Percentiles rank a stretch among this genome's conserved stretches.
phyloP scores from a whole-genome alignment of 2,329 filamentous ascomycete species.

The Exophiala alcalophila region DNA sequence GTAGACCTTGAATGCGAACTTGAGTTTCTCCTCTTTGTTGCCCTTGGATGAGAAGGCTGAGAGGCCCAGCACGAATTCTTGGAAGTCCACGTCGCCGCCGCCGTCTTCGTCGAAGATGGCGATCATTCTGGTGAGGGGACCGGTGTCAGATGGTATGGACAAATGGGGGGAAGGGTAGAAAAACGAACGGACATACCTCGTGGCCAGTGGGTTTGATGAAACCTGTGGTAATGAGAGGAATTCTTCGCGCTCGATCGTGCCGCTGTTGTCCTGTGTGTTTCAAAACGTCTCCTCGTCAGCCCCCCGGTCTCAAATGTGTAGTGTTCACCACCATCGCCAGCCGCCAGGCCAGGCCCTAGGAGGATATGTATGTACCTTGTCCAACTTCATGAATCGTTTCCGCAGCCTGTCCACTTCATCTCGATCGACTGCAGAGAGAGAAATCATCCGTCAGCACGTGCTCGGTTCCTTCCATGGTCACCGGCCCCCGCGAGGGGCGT shows the following conservation, averaged over 20 bases:
- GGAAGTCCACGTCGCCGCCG: conserved; percentile 95
- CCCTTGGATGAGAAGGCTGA: conserved; percentile 96
- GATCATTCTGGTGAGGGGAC: conserved; percentile 71
- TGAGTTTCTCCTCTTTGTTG: conserved; percentile 98
- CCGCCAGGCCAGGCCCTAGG: neutral
- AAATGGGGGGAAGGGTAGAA: conserved; percentile 6
- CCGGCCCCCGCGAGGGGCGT: neutral
- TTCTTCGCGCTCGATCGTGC: conserved; percentile 97
- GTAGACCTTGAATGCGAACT: conserved; percentile 98
- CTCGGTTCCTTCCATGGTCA: conserved; percentile 4
- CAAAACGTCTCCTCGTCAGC: too few species aligned
- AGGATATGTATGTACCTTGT: conserved; percentile 64
- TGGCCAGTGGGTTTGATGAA: conserved; percentile 94
- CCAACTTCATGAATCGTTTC: conserved; percentile 98
- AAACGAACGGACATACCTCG: conserved; percentile 58
- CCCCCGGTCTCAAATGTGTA: too few species aligned
- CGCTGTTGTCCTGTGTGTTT: conserved; percentile 94
- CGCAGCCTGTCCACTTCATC: conserved; percentile 94
- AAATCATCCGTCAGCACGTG: conserved; percentile 16
- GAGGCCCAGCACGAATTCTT: conserved; percentile 94
- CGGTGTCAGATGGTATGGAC: conserved; percentile 2
- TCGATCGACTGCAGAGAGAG: conserved; percentile 74
- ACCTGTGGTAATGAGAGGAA: conserved; percentile 97
- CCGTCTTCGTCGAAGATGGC: conserved; percentile 99
- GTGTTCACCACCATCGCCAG: neutral